Conservation (phyloP, 768 basidiomycete species). For the Rhizopogon vulgaris region DNA sequence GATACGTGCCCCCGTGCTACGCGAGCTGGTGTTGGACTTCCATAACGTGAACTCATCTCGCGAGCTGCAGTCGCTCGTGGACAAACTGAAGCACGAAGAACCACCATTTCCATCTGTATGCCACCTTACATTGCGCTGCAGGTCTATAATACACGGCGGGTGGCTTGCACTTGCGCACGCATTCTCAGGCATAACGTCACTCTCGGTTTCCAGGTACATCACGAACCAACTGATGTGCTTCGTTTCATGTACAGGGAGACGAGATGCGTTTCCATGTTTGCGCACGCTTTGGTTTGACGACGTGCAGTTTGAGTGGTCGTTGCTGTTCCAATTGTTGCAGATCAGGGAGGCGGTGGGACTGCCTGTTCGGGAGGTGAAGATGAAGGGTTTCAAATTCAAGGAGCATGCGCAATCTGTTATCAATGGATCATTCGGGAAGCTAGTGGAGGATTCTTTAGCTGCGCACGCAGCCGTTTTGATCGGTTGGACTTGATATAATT, state of each 20-base stretch:
- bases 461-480: background rate
- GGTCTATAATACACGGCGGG: constrained; percentile 19
- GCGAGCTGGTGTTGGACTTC: constrained; percentile 22
- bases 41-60: constrained; percentile 17
- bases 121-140: constrained; percentile 16
- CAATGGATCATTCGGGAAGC: constrained; percentile 12
- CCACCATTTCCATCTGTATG: constrained; percentile 21
- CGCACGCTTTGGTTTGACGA: constrained; percentile 12
- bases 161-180: constrained; percentile 15
- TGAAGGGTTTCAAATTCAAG: constrained; percentile 20
- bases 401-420: constrained; percentile 13
- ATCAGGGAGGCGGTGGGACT: constrained; percentile 16
- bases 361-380: constrained; percentile 13
- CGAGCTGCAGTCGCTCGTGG: constrained; percentile 23
- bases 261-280: constrained; percentile 20
- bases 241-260: constrained; percentile 20
- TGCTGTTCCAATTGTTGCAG: constrained; percentile 19
- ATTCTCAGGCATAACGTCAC: constrained; percentile 18
- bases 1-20: constrained; percentile 17
- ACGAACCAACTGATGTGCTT: constrained; percentile 17
- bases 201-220: constrained; percentile 22
- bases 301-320: constrained; percentile 24
- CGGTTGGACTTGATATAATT: background rate
- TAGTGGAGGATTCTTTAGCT: constrained; percentile 17
- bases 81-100: constrained; percentile 19